A percentile compares a stretch with the other conserved stretches of the same genome.
Conservation (phyloP, 352 stramenopile species). For the Phytophthora meadii region DNA sequence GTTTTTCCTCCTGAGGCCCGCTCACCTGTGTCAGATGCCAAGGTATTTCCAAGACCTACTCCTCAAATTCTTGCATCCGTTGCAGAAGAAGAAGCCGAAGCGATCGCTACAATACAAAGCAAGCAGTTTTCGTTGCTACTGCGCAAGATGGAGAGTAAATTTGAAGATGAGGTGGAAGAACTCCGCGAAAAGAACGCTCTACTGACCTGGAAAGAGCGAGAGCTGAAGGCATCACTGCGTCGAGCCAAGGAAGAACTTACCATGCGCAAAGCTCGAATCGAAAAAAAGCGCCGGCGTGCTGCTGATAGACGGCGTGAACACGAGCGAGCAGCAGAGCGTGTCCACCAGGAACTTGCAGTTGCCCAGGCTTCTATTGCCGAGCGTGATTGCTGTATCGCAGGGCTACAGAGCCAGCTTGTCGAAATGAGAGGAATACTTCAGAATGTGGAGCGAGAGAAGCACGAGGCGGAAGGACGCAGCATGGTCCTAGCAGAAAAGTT, state of each 20-base stretch:
- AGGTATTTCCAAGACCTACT: constrained; percentile 51
- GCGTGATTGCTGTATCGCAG: constrained; percentile 11
- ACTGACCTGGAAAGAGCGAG: constrained; percentile 72
- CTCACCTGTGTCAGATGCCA: constrained; percentile 51
- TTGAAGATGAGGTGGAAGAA: constrained; percentile 78
- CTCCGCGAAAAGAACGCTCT: constrained; percentile 76
- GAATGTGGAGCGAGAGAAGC: constrained; percentile 45
- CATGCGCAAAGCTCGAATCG: constrained; percentile 71
- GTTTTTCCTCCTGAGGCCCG: constrained; percentile 28
- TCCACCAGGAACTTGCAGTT: constrained; percentile 48
- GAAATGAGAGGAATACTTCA: constrained; percentile 28
- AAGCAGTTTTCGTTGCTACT: constrained; percentile 74
- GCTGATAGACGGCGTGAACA: constrained; percentile 66
- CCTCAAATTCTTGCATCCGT: constrained; percentile 18
- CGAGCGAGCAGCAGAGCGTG: constrained; percentile 51
- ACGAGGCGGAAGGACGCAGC: constrained; percentile 52
- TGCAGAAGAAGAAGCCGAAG: constrained; percentile 37
- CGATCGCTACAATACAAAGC: constrained; percentile 33
- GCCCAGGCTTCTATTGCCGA: constrained; percentile 23
- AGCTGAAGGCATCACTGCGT: constrained; percentile 75
- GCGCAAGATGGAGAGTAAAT: constrained; percentile 81
- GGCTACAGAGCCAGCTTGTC: constrained; percentile 36
- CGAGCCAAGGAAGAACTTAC: constrained; percentile 64
- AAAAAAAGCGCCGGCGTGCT: constrained; percentile 79
- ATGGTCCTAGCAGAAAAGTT: constrained; percentile 66